Evolutionary conservation across 1,284 basidiomycete genomes (phyloP).

Genomic region (Inonotus hispidus): DNA sequence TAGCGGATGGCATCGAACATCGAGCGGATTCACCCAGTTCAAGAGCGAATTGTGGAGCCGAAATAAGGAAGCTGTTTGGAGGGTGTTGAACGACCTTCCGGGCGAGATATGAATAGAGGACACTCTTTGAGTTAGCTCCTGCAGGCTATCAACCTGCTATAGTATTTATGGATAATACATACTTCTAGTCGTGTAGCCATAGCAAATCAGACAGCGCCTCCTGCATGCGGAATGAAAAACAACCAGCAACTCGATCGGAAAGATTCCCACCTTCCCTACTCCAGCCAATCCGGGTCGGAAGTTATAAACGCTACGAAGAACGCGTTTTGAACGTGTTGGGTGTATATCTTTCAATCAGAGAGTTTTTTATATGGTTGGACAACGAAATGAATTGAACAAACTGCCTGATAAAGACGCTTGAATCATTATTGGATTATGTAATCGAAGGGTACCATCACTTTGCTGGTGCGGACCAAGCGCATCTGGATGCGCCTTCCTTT

Average conservation of each 20-base stretch:
- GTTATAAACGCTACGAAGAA: too few relatives aligned
- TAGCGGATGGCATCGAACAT: neutral
- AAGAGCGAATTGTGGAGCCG: conserved; percentile 5
- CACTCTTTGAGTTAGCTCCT: neutral
- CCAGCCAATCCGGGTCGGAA: too few relatives aligned
- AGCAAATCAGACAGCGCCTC: too few relatives aligned
- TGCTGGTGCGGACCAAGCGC: neutral
- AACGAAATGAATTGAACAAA: neutral
- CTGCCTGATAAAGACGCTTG: neutral
- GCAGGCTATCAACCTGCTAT: neutral
- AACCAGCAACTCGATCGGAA: too few relatives aligned
- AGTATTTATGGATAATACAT: neutral
- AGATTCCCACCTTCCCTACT: too few relatives aligned
- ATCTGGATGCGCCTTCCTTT: neutral
- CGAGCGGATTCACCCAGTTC: neutral
- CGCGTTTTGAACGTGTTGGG: too few relatives aligned
- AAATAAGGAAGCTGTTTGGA: conserved; percentile 1
- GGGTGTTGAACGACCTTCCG: conserved; percentile 6
- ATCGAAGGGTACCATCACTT: neutral
- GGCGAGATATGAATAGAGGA: conserved; percentile 4
- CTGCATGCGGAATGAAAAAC: too few relatives aligned
- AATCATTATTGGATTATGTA: neutral
- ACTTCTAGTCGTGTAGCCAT: too few relatives aligned
- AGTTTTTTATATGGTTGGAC: neutral
- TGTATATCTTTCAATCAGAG: too few relatives aligned